These are phyloP conservation scores for Clavulina sp. DNA, from an alignment of 768 basidiomycete genomes.

Conservation along the genomic window DNA sequence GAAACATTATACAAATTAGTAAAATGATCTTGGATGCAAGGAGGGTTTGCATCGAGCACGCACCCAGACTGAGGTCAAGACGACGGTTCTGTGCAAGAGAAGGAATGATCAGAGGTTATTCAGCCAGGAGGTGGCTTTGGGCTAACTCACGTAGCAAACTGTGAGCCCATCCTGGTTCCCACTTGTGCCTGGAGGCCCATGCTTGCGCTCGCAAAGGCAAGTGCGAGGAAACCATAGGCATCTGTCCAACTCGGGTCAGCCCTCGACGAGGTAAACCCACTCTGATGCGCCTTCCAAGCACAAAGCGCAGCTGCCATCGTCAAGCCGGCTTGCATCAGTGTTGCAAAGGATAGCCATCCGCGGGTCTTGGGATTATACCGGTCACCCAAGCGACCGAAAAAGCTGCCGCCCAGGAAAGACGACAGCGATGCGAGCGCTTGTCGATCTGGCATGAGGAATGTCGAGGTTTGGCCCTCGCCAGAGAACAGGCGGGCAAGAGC, in stretches of 20 bases:
- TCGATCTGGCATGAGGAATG: constrained; percentile 7
- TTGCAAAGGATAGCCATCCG: constrained; percentile 2
- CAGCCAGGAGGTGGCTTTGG: neutral
- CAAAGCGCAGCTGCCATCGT: constrained; percentile 2
- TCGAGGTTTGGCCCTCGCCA: neutral
- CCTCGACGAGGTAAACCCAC: constrained; percentile 2
- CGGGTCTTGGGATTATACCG: constrained; percentile 1
- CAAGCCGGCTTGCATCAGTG: constrained; percentile 4
- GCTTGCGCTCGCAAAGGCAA: constrained; percentile 8
- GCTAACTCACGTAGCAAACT: neutral
- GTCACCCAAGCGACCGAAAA: constrained; percentile 7
- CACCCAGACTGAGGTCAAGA: constrained; percentile 8
- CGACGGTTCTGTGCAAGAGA: constrained; percentile 4
- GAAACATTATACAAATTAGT: neutral
- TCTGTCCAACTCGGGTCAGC: constrained; percentile 7
- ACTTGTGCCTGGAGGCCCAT: constrained; percentile 7
- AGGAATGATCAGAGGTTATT: neutral
- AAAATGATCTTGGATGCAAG: neutral
- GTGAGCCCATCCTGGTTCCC: constrained; percentile 3
- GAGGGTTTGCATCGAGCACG: neutral
- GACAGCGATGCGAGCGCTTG: constrained; percentile 8
- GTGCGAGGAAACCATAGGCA: constrained; percentile 3
- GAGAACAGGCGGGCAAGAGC: constrained; percentile 6
- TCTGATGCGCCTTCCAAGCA: constrained; percentile 1
- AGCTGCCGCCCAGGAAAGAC: constrained; percentile 8